phyloP scores from a whole-genome alignment of 768 basidiomycete species.

The Naganishia friedmannii region DNA sequence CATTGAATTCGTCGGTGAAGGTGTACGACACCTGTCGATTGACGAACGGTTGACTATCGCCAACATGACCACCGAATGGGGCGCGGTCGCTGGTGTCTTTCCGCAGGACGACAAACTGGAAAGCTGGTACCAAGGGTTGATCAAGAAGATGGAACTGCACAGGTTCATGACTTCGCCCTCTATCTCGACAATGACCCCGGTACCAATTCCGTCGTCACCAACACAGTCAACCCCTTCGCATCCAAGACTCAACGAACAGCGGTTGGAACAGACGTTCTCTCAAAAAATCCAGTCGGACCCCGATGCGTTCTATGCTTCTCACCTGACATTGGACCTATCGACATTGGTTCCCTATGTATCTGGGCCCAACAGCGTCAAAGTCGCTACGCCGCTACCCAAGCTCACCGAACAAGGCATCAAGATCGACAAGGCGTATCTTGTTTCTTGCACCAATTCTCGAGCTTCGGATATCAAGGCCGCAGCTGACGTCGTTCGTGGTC shows the following conservation, averaged over 20 bases:
- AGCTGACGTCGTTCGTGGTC: constrained; percentile 79
- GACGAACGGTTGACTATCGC: constrained; percentile 94
- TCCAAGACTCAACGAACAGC: constrained; percentile 73
- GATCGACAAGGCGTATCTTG: constrained; percentile 96
- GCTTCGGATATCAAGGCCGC: constrained; percentile 91
- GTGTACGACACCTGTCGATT: constrained; percentile 69
- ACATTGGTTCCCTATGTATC: constrained; percentile 93
- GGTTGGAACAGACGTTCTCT: constrained; percentile 66
- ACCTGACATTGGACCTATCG: constrained; percentile 85
- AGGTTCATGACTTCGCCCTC: constrained; percentile 61
- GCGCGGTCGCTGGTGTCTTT: constrained; percentile 91
- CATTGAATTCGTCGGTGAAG: constrained; percentile 91
- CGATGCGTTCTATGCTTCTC: constrained; percentile 75
- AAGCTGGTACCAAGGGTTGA: constrained; percentile 75
- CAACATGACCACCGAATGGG: constrained; percentile 99
- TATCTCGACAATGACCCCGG: constrained; percentile 35
- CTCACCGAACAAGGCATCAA: constrained; percentile 69
- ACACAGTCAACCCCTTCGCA: constrained; percentile 70
- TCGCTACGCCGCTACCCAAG: constrained; percentile 87
- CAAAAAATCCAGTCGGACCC: constrained; percentile 64
- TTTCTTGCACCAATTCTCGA: constrained; percentile 96
- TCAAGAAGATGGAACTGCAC: constrained; percentile 71
- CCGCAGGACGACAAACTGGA: constrained; percentile 79
- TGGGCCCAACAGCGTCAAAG: constrained; percentile 95
- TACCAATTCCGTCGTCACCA: constrained; percentile 46